These are phyloP conservation scores for Metarhizium robertsii DNA, from an alignment of 2,329 filamentous ascomycete genomes.

Conservation along the genomic window DNA sequence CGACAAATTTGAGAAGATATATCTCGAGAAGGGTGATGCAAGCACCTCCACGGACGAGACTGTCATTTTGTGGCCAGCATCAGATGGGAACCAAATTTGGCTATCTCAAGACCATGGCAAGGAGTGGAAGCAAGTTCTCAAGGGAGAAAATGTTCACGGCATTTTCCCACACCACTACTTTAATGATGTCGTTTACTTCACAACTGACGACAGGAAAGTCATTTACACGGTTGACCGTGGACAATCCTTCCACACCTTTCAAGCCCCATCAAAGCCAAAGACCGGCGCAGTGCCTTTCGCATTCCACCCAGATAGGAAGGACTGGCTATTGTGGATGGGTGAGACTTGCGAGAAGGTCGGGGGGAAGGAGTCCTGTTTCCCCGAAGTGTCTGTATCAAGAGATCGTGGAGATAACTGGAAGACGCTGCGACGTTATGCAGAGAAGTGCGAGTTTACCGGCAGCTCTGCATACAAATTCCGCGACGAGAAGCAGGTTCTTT, in stretches of 20 bases:
- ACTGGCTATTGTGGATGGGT: slow-evolving; percentile 91
- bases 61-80: slow-evolving; percentile 45
- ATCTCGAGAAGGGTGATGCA: slow-evolving; percentile 67
- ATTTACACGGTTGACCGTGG: slow-evolving; percentile 79
- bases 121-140: slow-evolving; percentile 63
- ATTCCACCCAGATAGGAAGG: slow-evolving; percentile 78
- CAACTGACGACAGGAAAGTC: slow-evolving; percentile 57
- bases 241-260: slow-evolving; percentile 61
- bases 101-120: slow-evolving; percentile 84
- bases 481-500: slow-evolving; percentile 47
- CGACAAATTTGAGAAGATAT: slow-evolving; percentile 48
- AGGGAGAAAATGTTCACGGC: slow-evolving; percentile 56
- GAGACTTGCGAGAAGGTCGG: slow-evolving; percentile 52
- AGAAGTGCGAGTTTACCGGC: slow-evolving; percentile 80
- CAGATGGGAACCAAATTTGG: slow-evolving; percentile 50
- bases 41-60: slow-evolving; percentile 63
- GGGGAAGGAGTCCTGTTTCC: slow-evolving; percentile 51
- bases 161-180: slow-evolving; percentile 75
- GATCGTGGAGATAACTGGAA: slow-evolving; percentile 79
- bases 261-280: slow-evolving; percentile 49
- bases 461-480: slow-evolving; percentile 47
- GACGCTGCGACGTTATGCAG: slow-evolving; percentile 61
- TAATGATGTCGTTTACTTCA: slow-evolving; percentile 79
- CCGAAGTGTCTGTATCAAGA: slow-evolving; percentile 64
- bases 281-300: slow-evolving; percentile 39